Evolutionary conservation across 192 early-diverging fungal genomes (phyloP), one percentile per base, ranked within the genome.

Genomic region (Diversispora epigaea): DNA sequence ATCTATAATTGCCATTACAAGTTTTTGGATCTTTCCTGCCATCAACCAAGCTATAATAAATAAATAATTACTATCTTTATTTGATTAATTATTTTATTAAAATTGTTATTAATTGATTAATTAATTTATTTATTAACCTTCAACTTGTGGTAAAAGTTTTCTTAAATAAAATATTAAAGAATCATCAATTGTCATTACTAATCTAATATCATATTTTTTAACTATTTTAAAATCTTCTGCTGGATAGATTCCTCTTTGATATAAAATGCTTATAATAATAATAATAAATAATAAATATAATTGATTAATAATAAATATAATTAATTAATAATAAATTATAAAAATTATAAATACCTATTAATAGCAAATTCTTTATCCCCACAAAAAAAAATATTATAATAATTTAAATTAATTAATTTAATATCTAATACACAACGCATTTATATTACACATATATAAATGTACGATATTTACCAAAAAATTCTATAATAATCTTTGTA

Each of bases 161-260:
- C 86, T 80, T 64, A 97, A 84, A 75, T 98, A 97, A 9, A 80
- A 71, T 63, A 88, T 84, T 25, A 98, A 83, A 8, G 83, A 84
- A 19, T 90, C 86, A 76, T 95, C 89, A 25, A 84, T 87, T 14
- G 92, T 88, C n/a, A 94, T 86, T 44, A 94, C 84, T 56, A 96
- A 86, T 70, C 92, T 91, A 22, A 96, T 85, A 41, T 94, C 94
- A 73, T 95, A 96, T 76, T 93, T 94, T 77, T 94, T 92, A 55
- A 86, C 87, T 79, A 89, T 81, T 58, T 89, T 89, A 78, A 98
- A 98, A 68, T 95, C 93, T 80, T 94, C 93, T 4, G 91, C 86
- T n/a, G 95, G 91, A 78, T 97, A 98, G n/a, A 98, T 80, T 9
- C 90, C 94, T 54, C 96, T 90, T 78, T 96, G 95, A 77, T 92